phyloP scores from a whole-genome alignment of 108 stramenopile species.

The Nitzschia sp. region DNA sequence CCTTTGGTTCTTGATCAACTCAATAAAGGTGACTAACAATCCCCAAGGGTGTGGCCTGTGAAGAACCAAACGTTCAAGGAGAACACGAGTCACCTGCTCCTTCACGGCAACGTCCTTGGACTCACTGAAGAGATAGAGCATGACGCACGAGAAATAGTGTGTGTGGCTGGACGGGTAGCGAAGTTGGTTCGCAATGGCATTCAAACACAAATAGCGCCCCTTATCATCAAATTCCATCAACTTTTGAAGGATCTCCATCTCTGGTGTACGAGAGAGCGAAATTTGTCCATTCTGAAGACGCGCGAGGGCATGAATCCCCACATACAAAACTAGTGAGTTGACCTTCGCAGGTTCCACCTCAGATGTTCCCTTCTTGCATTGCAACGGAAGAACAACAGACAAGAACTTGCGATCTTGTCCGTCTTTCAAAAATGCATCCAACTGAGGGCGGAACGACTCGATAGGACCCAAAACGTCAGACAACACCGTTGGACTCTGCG shows the following conservation, averaged over 20 bases:
- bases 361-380: constrained; percentile 67
- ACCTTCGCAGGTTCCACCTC: constrained; percentile 85
- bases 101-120: constrained; percentile 89
- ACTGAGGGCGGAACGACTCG: constrained; percentile 63
- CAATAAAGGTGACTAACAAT: constrained; percentile 94
- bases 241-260: constrained; percentile 84
- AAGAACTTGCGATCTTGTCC: constrained; percentile 87
- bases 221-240: constrained; percentile 93
- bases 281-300: constrained; percentile 80
- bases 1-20: constrained; percentile 98
- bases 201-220: constrained; percentile 94
- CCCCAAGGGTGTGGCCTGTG: constrained; percentile 99
- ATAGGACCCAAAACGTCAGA: constrained; percentile 85
- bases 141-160: constrained; percentile 96
- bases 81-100: constrained; percentile 98
- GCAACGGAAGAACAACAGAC: constrained; percentile 59
- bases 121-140: constrained; percentile 96
- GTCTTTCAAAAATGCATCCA: constrained; percentile 91
- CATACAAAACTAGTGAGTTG: constrained; percentile 93
- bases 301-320: constrained; percentile 88
- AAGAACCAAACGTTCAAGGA: constrained; percentile 96
- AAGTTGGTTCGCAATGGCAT: constrained; percentile 98
- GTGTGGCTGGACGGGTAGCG: constrained; percentile 99
- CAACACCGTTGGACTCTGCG: constrained; percentile 84
- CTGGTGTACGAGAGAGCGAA: constrained; percentile 75